Conservation (phyloP, 164 flowering plant genomes). For the Magnolia sinica region DNA sequence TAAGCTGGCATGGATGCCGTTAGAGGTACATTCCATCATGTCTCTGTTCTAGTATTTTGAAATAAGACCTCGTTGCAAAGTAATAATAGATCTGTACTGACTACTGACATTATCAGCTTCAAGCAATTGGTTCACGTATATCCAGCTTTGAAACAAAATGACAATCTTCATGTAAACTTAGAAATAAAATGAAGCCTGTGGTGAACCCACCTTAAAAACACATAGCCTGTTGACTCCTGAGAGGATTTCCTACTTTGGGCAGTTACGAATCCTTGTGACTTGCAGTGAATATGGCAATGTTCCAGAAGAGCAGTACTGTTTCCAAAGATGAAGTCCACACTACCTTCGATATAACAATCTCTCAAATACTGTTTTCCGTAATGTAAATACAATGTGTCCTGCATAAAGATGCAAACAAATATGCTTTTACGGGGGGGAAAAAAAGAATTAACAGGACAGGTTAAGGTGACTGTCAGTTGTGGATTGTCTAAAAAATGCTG, state of each 20-base stretch:
- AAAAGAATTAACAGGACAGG: not conserved
- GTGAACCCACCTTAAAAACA: constrained; percentile 72
- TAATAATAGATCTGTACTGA: not conserved
- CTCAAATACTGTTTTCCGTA: constrained; percentile 85
- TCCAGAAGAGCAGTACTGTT: constrained; percentile 95
- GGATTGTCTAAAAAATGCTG: not conserved
- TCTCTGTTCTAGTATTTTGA: not conserved
- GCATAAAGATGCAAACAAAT: constrained; percentile 16
- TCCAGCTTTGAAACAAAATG: not conserved
- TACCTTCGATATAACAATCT: constrained; percentile 96
- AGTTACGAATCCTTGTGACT: constrained; percentile 77
- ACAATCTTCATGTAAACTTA: not conserved
- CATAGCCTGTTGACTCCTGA: constrained; percentile 91
- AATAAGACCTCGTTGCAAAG: not conserved
- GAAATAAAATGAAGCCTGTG: not conserved
- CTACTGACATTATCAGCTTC: not conserved
- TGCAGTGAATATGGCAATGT: constrained; percentile 97
- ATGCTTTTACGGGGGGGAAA: not conserved
- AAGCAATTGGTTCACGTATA: not conserved
- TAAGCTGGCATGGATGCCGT: not conserved
- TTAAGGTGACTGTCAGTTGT: too few species aligned
- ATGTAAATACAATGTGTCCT: constrained; percentile 95
- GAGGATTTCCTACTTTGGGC: constrained; percentile 97
- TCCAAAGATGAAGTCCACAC: constrained; percentile 96
- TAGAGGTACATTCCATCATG: not conserved